Base-by-base conservation (phyloP, 208 protist genomes). In the Leishmania gerbilli region DNA sequence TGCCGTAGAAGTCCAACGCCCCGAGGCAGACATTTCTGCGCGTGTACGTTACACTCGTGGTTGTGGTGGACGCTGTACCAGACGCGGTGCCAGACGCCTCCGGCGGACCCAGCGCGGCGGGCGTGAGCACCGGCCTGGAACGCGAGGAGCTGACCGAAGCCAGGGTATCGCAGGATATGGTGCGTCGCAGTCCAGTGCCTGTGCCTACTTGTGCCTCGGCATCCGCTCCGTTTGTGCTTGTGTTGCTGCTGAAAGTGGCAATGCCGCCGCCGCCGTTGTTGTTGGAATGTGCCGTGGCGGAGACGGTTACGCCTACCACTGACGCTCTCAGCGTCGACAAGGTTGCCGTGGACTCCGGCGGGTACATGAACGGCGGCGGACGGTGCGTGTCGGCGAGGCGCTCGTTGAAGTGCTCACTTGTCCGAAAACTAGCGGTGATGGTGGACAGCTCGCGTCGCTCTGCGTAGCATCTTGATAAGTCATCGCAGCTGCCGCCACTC, bases 31-130 rank as follows among this genome's bases (percentile, higher is more conserved):
- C 76, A 71, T 87, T 83, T 77, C 74, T 83, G 47, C 79, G 83
- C 11, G 83, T 86, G 82, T 82, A 86, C n/a, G 82, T 86, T 45
- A 86, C 78, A 49, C 82, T 86, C 15, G 78, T 82, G 1, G 77
- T 78, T 7, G 82, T 82, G 17, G 77, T 74, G 78, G 58, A 79
- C 71, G 71, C 71, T 55, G 81, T 79, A 71, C 72, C 82, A 21
- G 74, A 71, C 13, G 74, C 80, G 2, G 82, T 67, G 4, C 72
- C 62, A 27, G 31, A 64, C 0, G n/a, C 74, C 17, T 40, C 77
- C 2, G 55, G 47, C 15, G 71, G 72, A 0, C 82, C 82, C 1
- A 53, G 65, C 21, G 78, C 72, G 5, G 78, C 78, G 4, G 77
- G 53, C 17, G 74, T 80, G 47, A 82, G 72, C 60, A 77, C 74